Evolutionary conservation across 345 rosid genomes (phyloP), one percentile per base, ranked within the genome.

Genomic region (Rhizophora mangle): DNA sequence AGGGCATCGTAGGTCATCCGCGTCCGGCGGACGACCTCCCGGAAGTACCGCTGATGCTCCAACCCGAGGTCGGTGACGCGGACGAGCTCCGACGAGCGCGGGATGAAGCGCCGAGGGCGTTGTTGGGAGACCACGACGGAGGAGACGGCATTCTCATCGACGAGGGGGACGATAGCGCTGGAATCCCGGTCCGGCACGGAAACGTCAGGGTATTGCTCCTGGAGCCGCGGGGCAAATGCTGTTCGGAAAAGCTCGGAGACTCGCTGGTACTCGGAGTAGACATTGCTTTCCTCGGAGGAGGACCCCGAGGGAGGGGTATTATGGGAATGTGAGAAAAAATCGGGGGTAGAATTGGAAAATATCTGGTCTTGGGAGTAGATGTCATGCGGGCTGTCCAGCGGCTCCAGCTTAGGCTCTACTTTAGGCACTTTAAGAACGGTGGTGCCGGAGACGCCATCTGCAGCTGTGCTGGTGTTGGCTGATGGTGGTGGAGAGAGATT

Each of bases 61-160:
- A 72, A 46, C 19, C 86, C 83, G 22, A 94, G 77, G 67, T 89
- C 85, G 2, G 89, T 76, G 18, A 91, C 88, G 65, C 97, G 85
- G 51, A 92, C 98, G 0, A 92, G 88, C 88, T 91, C 93, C 8
- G 85, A 70, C 2, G 96, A 89, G 24, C 93, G 82, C 37, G 69
- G 83, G 18, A 66, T 72, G 20, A 60, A 70, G 16, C 62, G 79
- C 10, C 72, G 83, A 32, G 69, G 80, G 5, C 81, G 87, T 47
- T 65, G 72, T 6, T 19, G 19, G 18, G 81, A 63, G 5, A 71
- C 70, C 11, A 70, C 74, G 11, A 76, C 76, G 47, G 67, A 16
- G 63, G 26, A 43, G 60, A 66, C 53, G 39, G 15, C 69, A 24
- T 36, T 22, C 18, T 65, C 77, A 11, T 78, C 79, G 21, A 68